These are phyloP conservation scores for Rossbeevera mucosa DNA, from an alignment of 768 basidiomycete species.

Conservation along the genomic window DNA sequence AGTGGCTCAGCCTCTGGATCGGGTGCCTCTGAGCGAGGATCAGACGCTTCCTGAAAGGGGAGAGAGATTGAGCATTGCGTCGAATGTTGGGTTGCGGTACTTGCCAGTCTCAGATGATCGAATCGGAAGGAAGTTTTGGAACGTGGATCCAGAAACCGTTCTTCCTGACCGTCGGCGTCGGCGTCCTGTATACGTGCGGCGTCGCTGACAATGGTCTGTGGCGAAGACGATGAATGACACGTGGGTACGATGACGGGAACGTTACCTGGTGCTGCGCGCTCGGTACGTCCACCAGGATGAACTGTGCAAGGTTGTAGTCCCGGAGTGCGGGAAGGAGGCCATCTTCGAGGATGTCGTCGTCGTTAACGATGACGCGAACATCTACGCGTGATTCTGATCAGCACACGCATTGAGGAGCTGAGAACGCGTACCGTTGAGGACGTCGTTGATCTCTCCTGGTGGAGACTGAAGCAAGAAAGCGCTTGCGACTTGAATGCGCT, in stretches of 20 bases:
- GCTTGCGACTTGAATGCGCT: constrained; percentile 69
- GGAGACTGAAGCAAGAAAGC: constrained; percentile 84
- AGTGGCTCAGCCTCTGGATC: constrained; percentile 67
- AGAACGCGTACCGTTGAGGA: constrained; percentile 68
- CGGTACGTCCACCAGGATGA: constrained; percentile 82
- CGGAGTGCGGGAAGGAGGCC: constrained; percentile 74
- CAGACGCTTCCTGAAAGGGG: constrained; percentile 80
- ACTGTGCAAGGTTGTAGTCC: constrained; percentile 86
- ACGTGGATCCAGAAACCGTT: constrained; percentile 81
- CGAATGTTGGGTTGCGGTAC: constrained; percentile 25
- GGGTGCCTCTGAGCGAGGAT: constrained; percentile 59
- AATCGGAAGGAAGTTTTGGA: constrained; percentile 78
- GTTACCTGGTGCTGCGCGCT: constrained; percentile 71
- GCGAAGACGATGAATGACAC: background rate
- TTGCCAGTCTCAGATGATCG: constrained; percentile 79
- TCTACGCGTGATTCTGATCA: constrained; percentile 44
- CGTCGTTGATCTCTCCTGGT: constrained; percentile 96
- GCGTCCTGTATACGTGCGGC: constrained; percentile 48
- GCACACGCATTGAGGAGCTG: background rate
- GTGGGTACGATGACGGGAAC: background rate
- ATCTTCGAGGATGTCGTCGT: constrained; percentile 78
- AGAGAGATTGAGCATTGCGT: background rate
- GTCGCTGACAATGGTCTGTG: constrained; percentile 77
- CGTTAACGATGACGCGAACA: constrained; percentile 82
- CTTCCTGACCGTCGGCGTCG: constrained; percentile 43